Evolutionary conservation across 768 basidiomycete species (phyloP).

Genomic region (Phanerodontia chrysosporium): DNA sequence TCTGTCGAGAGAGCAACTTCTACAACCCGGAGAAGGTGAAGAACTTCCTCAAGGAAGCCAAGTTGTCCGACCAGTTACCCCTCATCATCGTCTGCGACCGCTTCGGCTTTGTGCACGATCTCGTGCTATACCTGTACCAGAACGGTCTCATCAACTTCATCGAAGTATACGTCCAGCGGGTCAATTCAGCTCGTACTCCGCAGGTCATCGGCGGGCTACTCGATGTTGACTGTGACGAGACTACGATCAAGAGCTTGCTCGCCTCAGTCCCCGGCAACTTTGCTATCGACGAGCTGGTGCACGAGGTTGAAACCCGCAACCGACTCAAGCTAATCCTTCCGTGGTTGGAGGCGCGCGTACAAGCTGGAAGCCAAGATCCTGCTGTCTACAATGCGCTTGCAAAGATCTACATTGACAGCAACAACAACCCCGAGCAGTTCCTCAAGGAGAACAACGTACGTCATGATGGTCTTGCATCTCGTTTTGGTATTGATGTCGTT

Average conservation of each 20-base stretch:
- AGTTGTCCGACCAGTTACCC: slow-evolving; percentile 92
- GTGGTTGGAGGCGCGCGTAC: slow-evolving; percentile 92
- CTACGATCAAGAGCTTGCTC: slow-evolving; percentile 90
- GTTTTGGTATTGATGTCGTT: background rate
- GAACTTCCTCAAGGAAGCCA: slow-evolving; percentile 99
- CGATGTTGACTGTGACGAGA: slow-evolving; percentile 97
- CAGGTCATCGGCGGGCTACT: slow-evolving; percentile 95
- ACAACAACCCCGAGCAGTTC: slow-evolving; percentile 97
- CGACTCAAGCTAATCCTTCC: slow-evolving; percentile 94
- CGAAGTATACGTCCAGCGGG: slow-evolving; percentile 98
- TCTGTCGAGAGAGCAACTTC: slow-evolving; percentile 93
- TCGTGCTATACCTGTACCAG: slow-evolving; percentile 97
- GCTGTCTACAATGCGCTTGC: slow-evolving; percentile 96
- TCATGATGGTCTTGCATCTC: background rate
- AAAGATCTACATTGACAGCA: slow-evolving; percentile 98
- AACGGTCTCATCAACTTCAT: slow-evolving; percentile 96
- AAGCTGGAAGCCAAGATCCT: slow-evolving; percentile 90
- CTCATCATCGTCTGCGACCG: slow-evolving; percentile 99
- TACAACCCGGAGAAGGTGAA: slow-evolving; percentile 99
- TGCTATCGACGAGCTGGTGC: slow-evolving; percentile 95
- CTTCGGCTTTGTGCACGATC: slow-evolving; percentile 98
- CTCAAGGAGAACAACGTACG: slow-evolving; percentile 97
- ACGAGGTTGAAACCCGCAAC: slow-evolving; percentile 95
- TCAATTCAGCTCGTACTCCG: slow-evolving; percentile 95
- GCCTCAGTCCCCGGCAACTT: slow-evolving; percentile 94